Conservation (phyloP, 2,329 filamentous ascomycete species). For the Cladophialophora chaetospira region DNA sequence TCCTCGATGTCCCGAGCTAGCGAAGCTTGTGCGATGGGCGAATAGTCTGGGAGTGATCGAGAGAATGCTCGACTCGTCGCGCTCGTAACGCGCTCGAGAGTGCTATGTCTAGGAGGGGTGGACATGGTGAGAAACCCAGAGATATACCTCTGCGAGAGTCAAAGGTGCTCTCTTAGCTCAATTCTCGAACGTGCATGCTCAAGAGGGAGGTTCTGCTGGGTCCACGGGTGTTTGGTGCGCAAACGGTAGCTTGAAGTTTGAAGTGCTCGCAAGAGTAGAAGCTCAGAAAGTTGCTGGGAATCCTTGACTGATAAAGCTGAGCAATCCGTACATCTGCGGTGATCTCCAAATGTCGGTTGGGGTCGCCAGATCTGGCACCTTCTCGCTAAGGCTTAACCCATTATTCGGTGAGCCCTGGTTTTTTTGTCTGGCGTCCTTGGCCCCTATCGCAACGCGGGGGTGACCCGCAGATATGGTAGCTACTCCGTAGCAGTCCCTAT, state of each 20-base stretch:
- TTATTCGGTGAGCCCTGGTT: neutral
- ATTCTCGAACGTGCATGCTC: constrained; percentile 16
- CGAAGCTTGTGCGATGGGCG: constrained; percentile 67
- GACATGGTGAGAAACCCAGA: constrained; percentile 17
- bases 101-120: constrained; percentile 15
- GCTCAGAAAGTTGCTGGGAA: neutral
- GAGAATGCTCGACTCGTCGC: constrained; percentile 30
- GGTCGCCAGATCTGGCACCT: constrained; percentile 8
- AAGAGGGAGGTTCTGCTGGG: neutral
- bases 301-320: constrained; percentile 13
- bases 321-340: constrained; percentile 6
- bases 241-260: neutral
- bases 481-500: too few relatives aligned
- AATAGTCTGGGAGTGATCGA: constrained; percentile 57
- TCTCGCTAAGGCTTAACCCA: neutral
- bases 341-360: constrained; percentile 9
- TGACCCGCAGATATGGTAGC: neutral
- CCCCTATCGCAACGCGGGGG: neutral
- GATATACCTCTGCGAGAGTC: constrained; percentile 1
- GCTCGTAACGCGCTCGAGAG: constrained; percentile 29
- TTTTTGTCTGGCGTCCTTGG: constrained; percentile 3
- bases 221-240: neutral
- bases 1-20: constrained; percentile 68
- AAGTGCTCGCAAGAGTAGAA: neutral
- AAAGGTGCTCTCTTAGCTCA: constrained; percentile 1